Conservation (phyloP, 208 protist species). For the Crithidia bombi region DNA sequence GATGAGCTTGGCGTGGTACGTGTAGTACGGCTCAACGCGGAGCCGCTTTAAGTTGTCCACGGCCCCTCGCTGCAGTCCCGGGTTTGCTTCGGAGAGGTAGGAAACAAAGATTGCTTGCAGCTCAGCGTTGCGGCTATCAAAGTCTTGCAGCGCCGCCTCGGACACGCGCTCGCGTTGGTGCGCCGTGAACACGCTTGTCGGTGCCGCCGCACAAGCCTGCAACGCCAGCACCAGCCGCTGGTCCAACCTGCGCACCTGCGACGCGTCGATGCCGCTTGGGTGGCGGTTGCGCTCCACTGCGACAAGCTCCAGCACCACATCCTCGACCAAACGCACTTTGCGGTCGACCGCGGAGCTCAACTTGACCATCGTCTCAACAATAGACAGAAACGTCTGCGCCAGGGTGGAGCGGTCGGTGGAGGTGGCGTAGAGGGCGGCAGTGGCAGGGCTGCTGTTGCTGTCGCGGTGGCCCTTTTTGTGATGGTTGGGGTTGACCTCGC, state of each 20-base stretch:
- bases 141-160: constrained; percentile 8
- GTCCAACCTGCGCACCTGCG: constrained; percentile 68
- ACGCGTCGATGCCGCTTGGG: constrained; percentile 38
- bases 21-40: constrained; percentile 66
- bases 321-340: constrained; percentile 63
- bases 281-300: constrained; percentile 71
- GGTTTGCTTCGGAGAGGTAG: constrained; percentile 70
- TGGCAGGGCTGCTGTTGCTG: constrained; percentile 4
- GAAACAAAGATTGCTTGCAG: constrained; percentile 51
- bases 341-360: constrained; percentile 38
- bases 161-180: constrained; percentile 30
- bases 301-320: constrained; percentile 72
- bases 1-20: constrained; percentile 63
- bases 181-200: constrained; percentile 47
- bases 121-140: constrained; percentile 42
- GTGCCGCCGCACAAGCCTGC: constrained; percentile 58
- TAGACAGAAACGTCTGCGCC: constrained; percentile 82
- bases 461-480: neutral
- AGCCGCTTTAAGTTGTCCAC: constrained; percentile 82
- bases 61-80: constrained; percentile 69
- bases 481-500: neutral
- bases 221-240: constrained; percentile 78
- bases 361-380: constrained; percentile 69
- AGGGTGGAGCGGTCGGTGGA: constrained; percentile 76
- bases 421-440: constrained; percentile 30